These are phyloP conservation scores for Hypsizygus ulmarius DNA, from an alignment of 1,284 basidiomycete genomes.

Conservation along the genomic window DNA sequence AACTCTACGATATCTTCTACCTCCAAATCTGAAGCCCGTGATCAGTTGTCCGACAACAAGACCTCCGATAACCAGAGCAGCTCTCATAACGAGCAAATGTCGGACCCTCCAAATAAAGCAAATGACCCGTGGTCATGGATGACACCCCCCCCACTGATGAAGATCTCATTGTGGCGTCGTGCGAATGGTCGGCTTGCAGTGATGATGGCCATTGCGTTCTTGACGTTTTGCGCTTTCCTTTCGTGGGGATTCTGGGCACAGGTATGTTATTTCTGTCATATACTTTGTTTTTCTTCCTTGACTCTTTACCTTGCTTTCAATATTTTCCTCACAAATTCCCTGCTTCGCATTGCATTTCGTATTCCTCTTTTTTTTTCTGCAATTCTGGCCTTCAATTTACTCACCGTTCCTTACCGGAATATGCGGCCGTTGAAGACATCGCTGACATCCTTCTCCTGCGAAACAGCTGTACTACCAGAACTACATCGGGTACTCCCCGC, in stretches of 20 bases:
- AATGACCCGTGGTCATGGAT: conserved; percentile 31
- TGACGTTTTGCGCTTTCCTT: conserved; percentile 67
- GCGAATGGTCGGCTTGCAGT: conserved; percentile 65
- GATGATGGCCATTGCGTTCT: conserved; percentile 65
- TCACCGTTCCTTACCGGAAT: too few species aligned
- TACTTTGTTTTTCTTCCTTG: not conserved
- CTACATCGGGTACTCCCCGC: conserved; percentile 50
- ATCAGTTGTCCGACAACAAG: too few species aligned
- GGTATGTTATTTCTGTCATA: conserved; percentile 25
- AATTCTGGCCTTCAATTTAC: too few species aligned
- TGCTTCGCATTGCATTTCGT: too few species aligned
- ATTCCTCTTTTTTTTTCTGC: too few species aligned
- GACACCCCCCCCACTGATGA: conserved; percentile 69
- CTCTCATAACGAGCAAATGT: not conserved
- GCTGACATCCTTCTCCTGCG: too few species aligned
- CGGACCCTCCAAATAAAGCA: conserved; percentile 18
- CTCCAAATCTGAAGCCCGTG: too few species aligned
- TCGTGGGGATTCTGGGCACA: conserved; percentile 57
- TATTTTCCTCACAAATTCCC: too few species aligned
- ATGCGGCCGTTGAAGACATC: too few species aligned
- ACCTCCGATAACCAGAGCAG: not conserved
- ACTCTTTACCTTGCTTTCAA: too few species aligned
- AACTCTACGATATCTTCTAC: not conserved
- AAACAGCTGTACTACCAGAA: conserved; percentile 66
- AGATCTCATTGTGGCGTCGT: conserved; percentile 64